These are phyloP conservation scores for Jaminaea rosea DNA, from an alignment of 1,284 basidiomycete species.

Conservation along the genomic window DNA sequence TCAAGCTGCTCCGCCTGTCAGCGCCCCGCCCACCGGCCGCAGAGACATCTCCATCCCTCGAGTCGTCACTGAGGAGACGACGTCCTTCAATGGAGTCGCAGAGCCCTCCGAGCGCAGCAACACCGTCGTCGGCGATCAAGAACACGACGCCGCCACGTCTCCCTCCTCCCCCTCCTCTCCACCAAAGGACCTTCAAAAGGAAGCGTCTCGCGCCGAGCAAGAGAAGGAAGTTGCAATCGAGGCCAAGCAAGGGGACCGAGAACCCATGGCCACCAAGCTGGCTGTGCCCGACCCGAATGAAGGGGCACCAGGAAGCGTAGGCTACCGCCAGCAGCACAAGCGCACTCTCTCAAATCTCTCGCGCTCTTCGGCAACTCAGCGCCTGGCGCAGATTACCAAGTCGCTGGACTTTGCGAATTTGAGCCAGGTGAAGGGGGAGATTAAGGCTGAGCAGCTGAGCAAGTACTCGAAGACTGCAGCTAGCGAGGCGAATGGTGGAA, in stretches of 20 bases:
- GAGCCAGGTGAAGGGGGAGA: slow-evolving; percentile 41
- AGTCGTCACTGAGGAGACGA: slow-evolving; percentile 23
- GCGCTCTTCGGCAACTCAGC: slow-evolving; percentile 26
- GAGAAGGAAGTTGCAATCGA: slow-evolving; percentile 1
- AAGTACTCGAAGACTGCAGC: slow-evolving; percentile 4
- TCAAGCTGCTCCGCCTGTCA: slow-evolving; percentile 3
- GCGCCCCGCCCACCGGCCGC: too few relatives aligned
- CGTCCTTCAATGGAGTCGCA: background rate
- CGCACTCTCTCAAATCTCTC: slow-evolving; percentile 33
- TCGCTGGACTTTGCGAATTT: slow-evolving; percentile 44
- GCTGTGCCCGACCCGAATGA: background rate
- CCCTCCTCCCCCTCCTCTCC: too few relatives aligned
- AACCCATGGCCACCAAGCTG: background rate
- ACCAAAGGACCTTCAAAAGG: background rate
- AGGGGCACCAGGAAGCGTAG: slow-evolving; percentile 25
- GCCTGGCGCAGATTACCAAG: slow-evolving; percentile 34
- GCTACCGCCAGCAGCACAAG: slow-evolving; percentile 24
- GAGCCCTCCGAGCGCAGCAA: background rate
- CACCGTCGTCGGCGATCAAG: background rate
- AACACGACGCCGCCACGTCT: background rate
- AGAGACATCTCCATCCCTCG: slow-evolving; percentile 23
- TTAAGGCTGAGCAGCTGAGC: slow-evolving; percentile 15
- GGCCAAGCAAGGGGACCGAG: background rate
- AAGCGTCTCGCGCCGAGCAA: background rate
- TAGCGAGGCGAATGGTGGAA: slow-evolving; percentile 15